Base-by-base conservation (phyloP, 805 yeast species). In the Scheffersomyces ergatensis region DNA sequence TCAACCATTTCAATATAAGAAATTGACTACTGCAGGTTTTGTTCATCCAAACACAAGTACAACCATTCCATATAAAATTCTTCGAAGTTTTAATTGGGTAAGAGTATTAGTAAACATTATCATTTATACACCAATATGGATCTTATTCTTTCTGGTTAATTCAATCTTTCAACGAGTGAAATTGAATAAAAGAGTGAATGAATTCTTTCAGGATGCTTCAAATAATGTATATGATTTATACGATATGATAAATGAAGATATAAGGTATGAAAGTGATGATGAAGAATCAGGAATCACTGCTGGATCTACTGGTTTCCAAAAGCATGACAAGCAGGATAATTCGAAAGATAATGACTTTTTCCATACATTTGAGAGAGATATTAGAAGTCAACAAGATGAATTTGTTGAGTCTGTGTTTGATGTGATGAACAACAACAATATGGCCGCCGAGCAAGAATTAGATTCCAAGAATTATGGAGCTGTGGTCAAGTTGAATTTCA, bases 331-430 rank as follows among this genome's bases (percentile, higher is more conserved):
- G 26, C 21, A 18, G 14, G n/a, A n/a, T n/a, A n/a, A n/a, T n/a
- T n/a, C n/a, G n/a, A 24, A 31, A 20, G 33, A 36, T 6, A 17
- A 21, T 5, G 37, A 45, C 12, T 33, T 42, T 8, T 25, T 51
- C 16, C 43, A 40, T 16, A 37, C 35, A 5, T 34, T 54, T 17
- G 58, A 53, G 31, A 34, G 39, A 23, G 53, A 49, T 12, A 60
- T 83, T 17, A 75, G 74, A 23, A 86, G 81, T 47, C 80, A 77
- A 42, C 78, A 83, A 13, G 89, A 83, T 45, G 73, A 64, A 19
- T 72, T 84, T 40, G 75, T 85, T 48, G 89, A 83, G 45, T 76
- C 83, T 14, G 72, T 80, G 13, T 80, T 76, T 54, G 78, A 72
- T 43, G 85, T 85, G 1, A 72, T 80, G 58, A 69, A 76, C 5